Evolutionary conservation across 108 stramenopile genomes (phyloP).

Genomic region (Parietichytrium sp.): DNA sequence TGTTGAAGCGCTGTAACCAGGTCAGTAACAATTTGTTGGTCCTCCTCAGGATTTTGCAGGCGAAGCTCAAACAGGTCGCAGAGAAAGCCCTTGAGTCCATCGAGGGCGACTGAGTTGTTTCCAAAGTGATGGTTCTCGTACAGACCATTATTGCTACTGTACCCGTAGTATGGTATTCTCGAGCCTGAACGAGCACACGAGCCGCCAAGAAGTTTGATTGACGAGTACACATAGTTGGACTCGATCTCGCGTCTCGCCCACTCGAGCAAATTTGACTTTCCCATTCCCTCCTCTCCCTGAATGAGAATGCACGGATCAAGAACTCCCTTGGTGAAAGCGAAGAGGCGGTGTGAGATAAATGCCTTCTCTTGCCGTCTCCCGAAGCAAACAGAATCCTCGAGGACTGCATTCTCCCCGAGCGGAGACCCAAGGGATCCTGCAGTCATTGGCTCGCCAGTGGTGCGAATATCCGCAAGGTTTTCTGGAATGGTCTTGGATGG

Average conservation of each 20-base stretch:
- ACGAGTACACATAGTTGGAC: neutral
- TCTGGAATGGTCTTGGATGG: too few relatives aligned
- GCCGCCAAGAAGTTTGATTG: conserved; percentile 8
- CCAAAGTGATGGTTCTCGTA: neutral
- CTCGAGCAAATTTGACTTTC: conserved; percentile 20
- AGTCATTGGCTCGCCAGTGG: too few relatives aligned
- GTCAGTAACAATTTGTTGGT: neutral
- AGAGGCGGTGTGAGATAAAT: neutral
- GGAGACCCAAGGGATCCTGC: too few relatives aligned
- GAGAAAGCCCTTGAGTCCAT: neutral
- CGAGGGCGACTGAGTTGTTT: neutral
- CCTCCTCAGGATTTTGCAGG: neutral
- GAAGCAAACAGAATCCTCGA: neutral
- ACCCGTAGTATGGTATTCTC: neutral
- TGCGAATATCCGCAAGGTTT: too few relatives aligned
- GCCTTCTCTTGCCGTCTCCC: neutral
- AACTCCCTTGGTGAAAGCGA: neutral
- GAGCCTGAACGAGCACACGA: neutral
- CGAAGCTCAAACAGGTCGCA: conserved; percentile 8
- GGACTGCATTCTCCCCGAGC: too few relatives aligned
- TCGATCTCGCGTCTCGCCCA: neutral
- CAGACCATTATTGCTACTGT: neutral
- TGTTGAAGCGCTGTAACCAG: too few relatives aligned
- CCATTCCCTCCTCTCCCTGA: conserved; percentile 31
- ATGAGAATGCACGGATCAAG: conserved; percentile 20